Percentiles rank a stretch among this genome's conserved stretches.
Conservation (phyloP, 495 filamentous ascomycete species). For the Friedmanniomyces simplex region DNA sequence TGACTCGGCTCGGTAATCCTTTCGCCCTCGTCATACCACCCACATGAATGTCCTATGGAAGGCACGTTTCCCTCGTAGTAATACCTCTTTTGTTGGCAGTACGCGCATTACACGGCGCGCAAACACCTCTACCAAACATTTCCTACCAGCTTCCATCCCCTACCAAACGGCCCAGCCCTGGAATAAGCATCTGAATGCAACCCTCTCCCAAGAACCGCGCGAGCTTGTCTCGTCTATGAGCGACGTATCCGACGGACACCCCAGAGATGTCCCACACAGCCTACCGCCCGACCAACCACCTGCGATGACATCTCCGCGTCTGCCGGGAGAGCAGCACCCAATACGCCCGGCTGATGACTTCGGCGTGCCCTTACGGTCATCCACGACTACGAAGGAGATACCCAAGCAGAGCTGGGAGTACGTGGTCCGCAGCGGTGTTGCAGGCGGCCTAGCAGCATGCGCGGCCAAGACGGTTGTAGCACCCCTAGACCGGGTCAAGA, state of each 20-base stretch:
- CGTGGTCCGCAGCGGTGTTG: constrained; percentile 65
- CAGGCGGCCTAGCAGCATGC: constrained; percentile 72
- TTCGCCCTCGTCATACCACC: no score
- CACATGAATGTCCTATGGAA: background rate
- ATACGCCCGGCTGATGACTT: background rate
- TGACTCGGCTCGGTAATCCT: background rate
- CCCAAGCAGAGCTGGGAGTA: constrained; percentile 74
- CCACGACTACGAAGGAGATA: constrained; percentile 19
- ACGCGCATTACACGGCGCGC: no score
- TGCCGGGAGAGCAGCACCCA: background rate
- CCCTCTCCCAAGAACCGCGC: background rate
- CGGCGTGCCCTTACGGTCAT: background rate
- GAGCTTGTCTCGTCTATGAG: background rate
- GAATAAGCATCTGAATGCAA: background rate
- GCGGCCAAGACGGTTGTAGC: constrained; percentile 89
- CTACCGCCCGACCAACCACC: constrained; percentile 3
- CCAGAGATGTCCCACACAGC: background rate
- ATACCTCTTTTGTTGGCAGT: no score
- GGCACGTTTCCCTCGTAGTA: background rate
- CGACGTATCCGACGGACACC: background rate
- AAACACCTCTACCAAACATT: no score
- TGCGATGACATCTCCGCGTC: constrained; percentile 1
- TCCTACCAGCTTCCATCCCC: no score
- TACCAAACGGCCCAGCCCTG: no score
- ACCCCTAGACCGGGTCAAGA: constrained; percentile 95